Evolutionary conservation across 495 filamentous ascomycete species (phyloP).

Genomic region (Talaromyces adpressus): DNA sequence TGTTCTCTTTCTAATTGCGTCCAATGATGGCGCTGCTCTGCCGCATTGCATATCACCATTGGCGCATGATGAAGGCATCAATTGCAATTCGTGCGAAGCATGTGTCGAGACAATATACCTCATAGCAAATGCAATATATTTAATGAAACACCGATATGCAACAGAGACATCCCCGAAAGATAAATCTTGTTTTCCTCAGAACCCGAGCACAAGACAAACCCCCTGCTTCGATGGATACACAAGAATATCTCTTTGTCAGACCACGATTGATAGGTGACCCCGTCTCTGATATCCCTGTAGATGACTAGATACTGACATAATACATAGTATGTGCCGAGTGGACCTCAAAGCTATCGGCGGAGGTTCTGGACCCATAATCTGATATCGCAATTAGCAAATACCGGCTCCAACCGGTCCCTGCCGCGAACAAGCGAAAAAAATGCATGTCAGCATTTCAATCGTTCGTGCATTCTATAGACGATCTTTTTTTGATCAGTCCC

Average conservation of each 20-base stretch:
- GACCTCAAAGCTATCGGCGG: background rate
- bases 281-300: background rate
- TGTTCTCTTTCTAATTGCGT: background rate
- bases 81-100: background rate
- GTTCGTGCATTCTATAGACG: background rate
- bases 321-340: background rate
- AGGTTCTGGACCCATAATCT: background rate
- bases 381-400: background rate
- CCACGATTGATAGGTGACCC: background rate
- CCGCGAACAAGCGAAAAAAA: background rate
- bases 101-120: background rate
- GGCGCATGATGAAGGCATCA: background rate
- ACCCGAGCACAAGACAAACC: background rate
- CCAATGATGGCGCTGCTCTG: background rate
- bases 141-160: background rate
- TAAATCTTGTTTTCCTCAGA: background rate
- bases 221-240: background rate
- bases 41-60: background rate
- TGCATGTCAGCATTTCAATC: background rate
- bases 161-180: background rate
- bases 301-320: background rate
- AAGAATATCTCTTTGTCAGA: background rate
- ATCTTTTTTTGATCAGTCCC: background rate
- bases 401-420: constrained; percentile 1
- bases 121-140: background rate